Evolutionary conservation across 116 monocot species (phyloP).

Genomic region (Iris pallida): DNA sequence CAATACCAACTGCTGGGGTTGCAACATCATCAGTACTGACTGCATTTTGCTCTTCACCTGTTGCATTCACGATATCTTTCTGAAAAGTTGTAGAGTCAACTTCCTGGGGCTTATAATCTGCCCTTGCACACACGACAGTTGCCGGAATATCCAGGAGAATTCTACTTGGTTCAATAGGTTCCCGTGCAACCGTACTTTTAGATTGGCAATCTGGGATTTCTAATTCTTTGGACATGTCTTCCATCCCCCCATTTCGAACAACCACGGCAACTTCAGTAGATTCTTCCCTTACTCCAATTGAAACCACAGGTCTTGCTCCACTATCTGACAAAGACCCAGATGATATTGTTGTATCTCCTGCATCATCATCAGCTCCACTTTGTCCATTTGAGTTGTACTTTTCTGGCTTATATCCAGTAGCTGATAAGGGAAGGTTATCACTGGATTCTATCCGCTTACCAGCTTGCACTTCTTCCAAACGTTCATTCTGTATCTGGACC

Average conservation of each 20-base stretch:
- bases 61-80: neutral
- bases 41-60: neutral
- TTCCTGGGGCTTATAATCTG: neutral
- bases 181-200: neutral
- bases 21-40: neutral
- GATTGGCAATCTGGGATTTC: conserved; percentile 7
- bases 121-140: neutral
- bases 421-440: conserved; percentile 43
- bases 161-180: conserved; percentile 7
- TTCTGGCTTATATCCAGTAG: conserved; percentile 39
- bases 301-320: too few relatives aligned
- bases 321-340: conserved; percentile 12
- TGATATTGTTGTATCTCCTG: neutral
- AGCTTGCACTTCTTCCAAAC: conserved; percentile 40
- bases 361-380: neutral
- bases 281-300: too few relatives aligned
- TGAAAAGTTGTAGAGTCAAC: neutral
- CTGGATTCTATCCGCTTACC: conserved; percentile 33
- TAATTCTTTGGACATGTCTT: too few relatives aligned
- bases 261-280: too few relatives aligned
- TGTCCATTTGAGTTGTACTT: conserved; percentile 23
- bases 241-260: too few relatives aligned
- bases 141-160: neutral
- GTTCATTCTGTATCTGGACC: conserved; percentile 29
- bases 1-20: neutral